Evolutionary conservation across 441 rosid genomes (phyloP), one percentile per base, ranked within the genome.

Genomic region (Caryocar brasiliense): DNA sequence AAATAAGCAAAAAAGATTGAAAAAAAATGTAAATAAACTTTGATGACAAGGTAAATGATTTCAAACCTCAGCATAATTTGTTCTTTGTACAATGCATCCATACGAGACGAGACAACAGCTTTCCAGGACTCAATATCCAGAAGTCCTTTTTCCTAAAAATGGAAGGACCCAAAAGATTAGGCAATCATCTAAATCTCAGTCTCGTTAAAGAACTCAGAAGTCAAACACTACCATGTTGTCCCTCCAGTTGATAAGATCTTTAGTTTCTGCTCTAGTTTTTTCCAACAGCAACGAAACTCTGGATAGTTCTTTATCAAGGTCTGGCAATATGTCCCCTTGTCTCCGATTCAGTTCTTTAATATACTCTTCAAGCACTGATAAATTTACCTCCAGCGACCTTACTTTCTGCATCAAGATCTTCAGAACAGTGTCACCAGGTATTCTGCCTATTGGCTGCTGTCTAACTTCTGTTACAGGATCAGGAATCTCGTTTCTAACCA

Each of bases 381-480:
- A 74, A 64, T 75, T 83, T 74, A 68, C 51, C 68, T 85, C 93
- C 17, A 89, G 79, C 28, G 83, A 64, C 60, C 72, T 78, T 60
- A 83, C 85, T 56, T 83, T 89, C 71, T 83, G 93, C 86, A 89
- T 79, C 84, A 89, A 68, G 54, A 89, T 72, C 70, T 82, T 89
- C 54, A 81, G 68, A 41, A 83, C 85, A 34, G 79, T 73, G 25
- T 82, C 90, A 38, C 80, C 58, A 0, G 82, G 80, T 45, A 79
- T 70, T 64, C 86, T 73, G 52, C 77, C 74, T 36, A 58, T 54
- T 54, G 78, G 78, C 33, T 71, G 78, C 43, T 83, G 93, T 54
- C 80, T 80, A 52, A 59, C 69, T 68, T 82, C 93, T 47, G 54
- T 49, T 18, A 67, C 64, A 51, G 80, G 79, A 62, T 83, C 82